Evolutionary conservation across 495 filamentous ascomycete species (phyloP).

Genomic region (Collariella sp.): DNA sequence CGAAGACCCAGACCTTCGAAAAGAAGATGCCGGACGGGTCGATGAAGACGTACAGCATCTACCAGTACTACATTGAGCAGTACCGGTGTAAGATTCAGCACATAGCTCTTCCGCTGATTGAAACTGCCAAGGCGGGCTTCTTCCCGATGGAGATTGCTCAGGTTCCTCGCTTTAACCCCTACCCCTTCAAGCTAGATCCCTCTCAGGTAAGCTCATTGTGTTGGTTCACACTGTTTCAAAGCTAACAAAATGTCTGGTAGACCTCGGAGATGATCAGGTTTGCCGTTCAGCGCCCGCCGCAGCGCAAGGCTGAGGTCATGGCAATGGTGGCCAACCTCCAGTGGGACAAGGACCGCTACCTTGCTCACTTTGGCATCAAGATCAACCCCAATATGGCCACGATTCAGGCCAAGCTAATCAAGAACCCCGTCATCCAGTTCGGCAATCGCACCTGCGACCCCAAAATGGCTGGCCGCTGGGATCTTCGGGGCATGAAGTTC

Average conservation of each 20-base stretch:
- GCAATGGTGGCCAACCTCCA: slow-evolving; percentile 57
- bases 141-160: slow-evolving; percentile 73
- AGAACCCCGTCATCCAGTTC: slow-evolving; percentile 61
- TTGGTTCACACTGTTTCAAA: not conserved
- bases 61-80: slow-evolving; percentile 56
- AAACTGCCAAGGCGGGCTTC: slow-evolving; percentile 55
- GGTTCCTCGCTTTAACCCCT: slow-evolving; percentile 55
- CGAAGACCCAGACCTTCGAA: slow-evolving; percentile 51
- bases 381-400: slow-evolving; percentile 53
- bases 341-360: slow-evolving; percentile 58
- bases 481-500: slow-evolving; percentile 74
- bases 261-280: slow-evolving; percentile 83
- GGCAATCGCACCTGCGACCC: slow-evolving; percentile 44
- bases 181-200: slow-evolving; percentile 67
- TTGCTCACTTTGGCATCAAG: slow-evolving; percentile 58
- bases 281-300: slow-evolving; percentile 54
- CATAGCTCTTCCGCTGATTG: slow-evolving; percentile 54
- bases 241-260: slow-evolving; percentile 28
- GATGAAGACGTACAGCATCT: slow-evolving; percentile 41
- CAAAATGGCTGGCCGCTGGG: slow-evolving; percentile 64
- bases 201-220: slow-evolving; percentile 4
- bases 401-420: slow-evolving; percentile 62
- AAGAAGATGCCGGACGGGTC: slow-evolving; percentile 44
- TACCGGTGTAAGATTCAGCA: slow-evolving; percentile 52
- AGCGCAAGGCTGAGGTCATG: slow-evolving; percentile 55